Percentiles rank a stretch among this genome's conserved stretches.
These are phyloP conservation scores for Calonectria leucothoes DNA, from an alignment of 2,329 filamentous ascomycete species.

Conservation along the genomic window DNA sequence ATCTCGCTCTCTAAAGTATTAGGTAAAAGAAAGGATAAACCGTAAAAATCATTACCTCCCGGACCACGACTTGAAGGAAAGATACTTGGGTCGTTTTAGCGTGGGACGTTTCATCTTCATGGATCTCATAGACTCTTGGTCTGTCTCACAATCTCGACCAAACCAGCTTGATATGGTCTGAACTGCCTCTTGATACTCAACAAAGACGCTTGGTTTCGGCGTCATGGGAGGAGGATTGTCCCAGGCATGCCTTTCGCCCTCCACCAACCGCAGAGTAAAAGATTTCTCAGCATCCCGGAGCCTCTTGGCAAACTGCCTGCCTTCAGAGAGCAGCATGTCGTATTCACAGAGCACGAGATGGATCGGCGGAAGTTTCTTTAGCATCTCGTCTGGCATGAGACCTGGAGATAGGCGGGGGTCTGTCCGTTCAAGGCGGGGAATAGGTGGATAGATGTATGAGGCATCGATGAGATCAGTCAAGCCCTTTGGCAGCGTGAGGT, in stretches of 20 bases:
- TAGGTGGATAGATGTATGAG: constrained; percentile 68
- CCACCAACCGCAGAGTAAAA: constrained; percentile 56
- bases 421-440: constrained; percentile 56
- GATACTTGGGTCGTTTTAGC: constrained; percentile 46
- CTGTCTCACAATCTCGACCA: constrained; percentile 50
- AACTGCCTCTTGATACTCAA: constrained; percentile 60
- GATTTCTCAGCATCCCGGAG: constrained; percentile 53
- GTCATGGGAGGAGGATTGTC: constrained; percentile 59
- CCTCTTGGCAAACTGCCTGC: constrained; percentile 70
- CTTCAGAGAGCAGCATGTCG: constrained; percentile 73
- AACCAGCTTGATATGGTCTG: constrained; percentile 56
- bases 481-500: constrained; percentile 67
- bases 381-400: constrained; percentile 63
- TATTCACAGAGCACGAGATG: constrained; percentile 73
- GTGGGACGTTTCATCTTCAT: constrained; percentile 47
- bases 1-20: background rate
- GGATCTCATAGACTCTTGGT: constrained; percentile 49
- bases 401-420: constrained; percentile 70
- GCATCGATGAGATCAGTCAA: constrained; percentile 74
- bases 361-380: constrained; percentile 64
- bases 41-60: constrained; percentile 35
- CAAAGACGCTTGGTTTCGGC: constrained; percentile 56
- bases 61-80: constrained; percentile 48
- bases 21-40: background rate
- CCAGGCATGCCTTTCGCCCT: constrained; percentile 61